Evolutionary conservation across 2,329 filamentous ascomycete species (phyloP).

Genomic region (Lomentospora prolificans): DNA sequence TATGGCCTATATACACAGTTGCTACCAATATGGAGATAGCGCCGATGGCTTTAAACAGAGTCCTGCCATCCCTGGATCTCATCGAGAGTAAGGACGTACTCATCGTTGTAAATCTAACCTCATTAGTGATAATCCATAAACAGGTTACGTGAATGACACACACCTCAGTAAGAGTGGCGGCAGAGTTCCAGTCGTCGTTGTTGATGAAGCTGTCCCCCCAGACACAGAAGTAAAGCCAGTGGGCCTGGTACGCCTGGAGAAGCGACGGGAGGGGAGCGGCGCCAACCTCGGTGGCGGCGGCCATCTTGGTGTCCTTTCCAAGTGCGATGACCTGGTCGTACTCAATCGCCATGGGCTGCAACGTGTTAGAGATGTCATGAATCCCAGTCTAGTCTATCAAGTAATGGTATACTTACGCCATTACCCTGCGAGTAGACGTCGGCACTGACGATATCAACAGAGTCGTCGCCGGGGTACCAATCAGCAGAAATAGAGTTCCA

Average conservation of each 20-base stretch:
- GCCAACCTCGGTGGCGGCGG: constrained; percentile 36
- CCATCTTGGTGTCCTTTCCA: constrained; percentile 34
- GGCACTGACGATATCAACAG: constrained; percentile 35
- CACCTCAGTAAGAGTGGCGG: constrained; percentile 28
- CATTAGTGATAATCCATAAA: constrained; percentile 5
- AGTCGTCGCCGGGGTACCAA: constrained; percentile 37
- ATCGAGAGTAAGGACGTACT: constrained; percentile 24
- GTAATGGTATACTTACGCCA: constrained; percentile 21
- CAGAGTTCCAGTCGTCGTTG: constrained; percentile 28
- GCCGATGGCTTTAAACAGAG: not conserved
- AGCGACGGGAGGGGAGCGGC: constrained; percentile 31
- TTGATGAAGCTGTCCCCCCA: constrained; percentile 35
- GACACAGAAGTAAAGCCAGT: constrained; percentile 38
- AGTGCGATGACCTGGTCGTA: constrained; percentile 33
- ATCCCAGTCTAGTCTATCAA: not conserved
- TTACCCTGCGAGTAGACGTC: constrained; percentile 35
- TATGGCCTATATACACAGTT: no score
- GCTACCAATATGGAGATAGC: no score
- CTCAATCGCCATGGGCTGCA: constrained; percentile 28
- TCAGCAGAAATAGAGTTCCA: constrained; percentile 35
- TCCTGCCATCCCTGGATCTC: constrained; percentile 23
- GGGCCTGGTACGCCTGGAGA: constrained; percentile 31
- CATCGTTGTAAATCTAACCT: constrained; percentile 19
- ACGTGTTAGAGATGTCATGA: not conserved
- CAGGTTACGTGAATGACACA: not conserved